These are phyloP conservation scores for Scleromitrula shiraiana DNA, from an alignment of 2,329 filamentous ascomycete genomes.

Conservation along the genomic window DNA sequence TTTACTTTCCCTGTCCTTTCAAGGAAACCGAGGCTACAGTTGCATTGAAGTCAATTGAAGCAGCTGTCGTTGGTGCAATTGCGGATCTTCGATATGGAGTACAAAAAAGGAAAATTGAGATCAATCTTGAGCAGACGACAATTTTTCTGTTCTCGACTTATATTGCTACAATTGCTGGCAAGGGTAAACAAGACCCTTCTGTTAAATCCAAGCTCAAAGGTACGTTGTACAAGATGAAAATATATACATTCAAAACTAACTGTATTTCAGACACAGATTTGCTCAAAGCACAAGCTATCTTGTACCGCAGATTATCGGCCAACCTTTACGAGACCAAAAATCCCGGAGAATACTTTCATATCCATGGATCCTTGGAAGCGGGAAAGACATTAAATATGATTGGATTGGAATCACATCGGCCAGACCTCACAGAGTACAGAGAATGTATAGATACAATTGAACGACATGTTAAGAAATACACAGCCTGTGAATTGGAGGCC, in stretches of 20 bases:
- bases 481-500: conserved; percentile 46
- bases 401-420: conserved; percentile 52
- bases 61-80: conserved; percentile 48
- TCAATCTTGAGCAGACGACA: conserved; percentile 46
- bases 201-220: conserved; percentile 40
- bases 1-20: conserved; percentile 40
- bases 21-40: conserved; percentile 39
- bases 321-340: conserved; percentile 63
- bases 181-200: conserved; percentile 39
- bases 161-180: conserved; percentile 45
- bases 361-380: conserved; percentile 67
- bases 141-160: conserved; percentile 52
- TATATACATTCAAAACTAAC: not conserved
- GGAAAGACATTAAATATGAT: conserved; percentile 63
- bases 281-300: conserved; percentile 59
- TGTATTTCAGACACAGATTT: conserved; percentile 57
- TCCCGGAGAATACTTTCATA: conserved; percentile 63
- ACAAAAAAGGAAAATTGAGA: conserved; percentile 35
- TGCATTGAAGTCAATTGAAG: conserved; percentile 38
- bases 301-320: conserved; percentile 64
- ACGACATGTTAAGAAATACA: conserved; percentile 46
- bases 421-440: conserved; percentile 52
- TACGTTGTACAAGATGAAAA: conserved; percentile 10
- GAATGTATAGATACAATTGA: conserved; percentile 54
- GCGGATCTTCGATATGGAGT: conserved; percentile 45